A percentile compares a stretch with the other conserved stretches of the same genome.
phyloP scores from a whole-genome alignment of 1,284 basidiomycete species.

The Leccinum variabile region DNA sequence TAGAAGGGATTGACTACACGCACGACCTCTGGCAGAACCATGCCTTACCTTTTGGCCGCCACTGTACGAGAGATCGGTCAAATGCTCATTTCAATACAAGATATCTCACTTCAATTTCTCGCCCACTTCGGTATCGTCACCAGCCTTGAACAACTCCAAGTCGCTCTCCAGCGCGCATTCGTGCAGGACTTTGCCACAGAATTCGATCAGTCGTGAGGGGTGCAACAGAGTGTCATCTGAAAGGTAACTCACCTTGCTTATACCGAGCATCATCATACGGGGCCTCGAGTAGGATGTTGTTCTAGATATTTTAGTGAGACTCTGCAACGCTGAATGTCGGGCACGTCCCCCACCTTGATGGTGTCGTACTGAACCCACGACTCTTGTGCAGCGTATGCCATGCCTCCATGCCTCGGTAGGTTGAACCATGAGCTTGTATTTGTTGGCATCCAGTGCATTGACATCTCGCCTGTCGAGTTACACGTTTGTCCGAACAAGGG shows the following conservation, averaged over 20 bases:
- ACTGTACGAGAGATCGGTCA: not conserved
- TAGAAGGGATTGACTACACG: no score
- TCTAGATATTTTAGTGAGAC: not conserved
- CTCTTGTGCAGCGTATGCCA: constrained; percentile 1
- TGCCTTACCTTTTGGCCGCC: constrained; percentile 1
- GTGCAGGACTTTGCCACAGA: not conserved
- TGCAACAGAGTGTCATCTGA: not conserved
- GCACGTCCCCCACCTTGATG: not conserved
- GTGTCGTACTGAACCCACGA: not conserved
- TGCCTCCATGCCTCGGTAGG: not conserved
- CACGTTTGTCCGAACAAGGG: not conserved
- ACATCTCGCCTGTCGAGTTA: constrained; percentile 1
- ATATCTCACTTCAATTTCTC: constrained; percentile 1
- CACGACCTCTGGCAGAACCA: not conserved
- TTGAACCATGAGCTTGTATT: not conserved
- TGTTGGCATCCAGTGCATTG: not conserved
- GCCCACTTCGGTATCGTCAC: constrained; percentile 1
- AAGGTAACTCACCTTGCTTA: not conserved
- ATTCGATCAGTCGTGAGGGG: not conserved
- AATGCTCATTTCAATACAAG: not conserved
- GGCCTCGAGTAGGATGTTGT: not conserved
- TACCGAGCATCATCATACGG: not conserved
- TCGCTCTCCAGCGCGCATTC: not conserved
- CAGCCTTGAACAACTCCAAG: not conserved
- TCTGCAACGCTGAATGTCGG: not conserved